These are phyloP conservation scores for Emericellopsis cladophorae DNA, from an alignment of 2,329 filamentous ascomycete genomes.

Conservation along the genomic window DNA sequence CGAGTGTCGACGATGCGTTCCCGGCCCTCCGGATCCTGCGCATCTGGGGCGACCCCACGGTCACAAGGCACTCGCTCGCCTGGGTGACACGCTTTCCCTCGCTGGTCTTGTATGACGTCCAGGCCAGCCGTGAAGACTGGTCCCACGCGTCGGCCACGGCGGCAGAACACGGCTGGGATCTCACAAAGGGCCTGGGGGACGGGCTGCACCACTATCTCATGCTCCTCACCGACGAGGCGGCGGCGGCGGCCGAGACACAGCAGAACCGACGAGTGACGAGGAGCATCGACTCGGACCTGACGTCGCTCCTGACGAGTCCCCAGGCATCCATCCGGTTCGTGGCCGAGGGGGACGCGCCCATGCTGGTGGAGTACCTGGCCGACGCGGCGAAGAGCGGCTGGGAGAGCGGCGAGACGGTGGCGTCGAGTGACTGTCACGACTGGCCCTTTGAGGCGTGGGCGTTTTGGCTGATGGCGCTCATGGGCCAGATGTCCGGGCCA, in stretches of 20 bases:
- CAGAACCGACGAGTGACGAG: slow-evolving; percentile 12
- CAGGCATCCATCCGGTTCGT: slow-evolving; percentile 5
- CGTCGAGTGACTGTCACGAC: slow-evolving; percentile 17
- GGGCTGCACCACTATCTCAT: slow-evolving; percentile 21
- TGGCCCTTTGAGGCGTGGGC: slow-evolving; percentile 24
- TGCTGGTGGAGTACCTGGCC: not conserved
- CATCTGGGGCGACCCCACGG: slow-evolving; percentile 27
- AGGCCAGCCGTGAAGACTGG: slow-evolving; percentile 23
- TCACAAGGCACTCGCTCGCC: slow-evolving; percentile 24
- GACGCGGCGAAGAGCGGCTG: slow-evolving; percentile 10
- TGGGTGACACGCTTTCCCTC: slow-evolving; percentile 29
- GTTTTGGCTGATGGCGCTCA: slow-evolving; percentile 26
- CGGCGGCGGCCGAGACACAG: slow-evolving; percentile 8
- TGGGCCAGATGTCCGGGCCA: slow-evolving; percentile 19
- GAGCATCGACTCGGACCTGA: slow-evolving; percentile 8
- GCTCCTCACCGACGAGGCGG: slow-evolving; percentile 17
- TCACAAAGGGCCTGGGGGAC: slow-evolving; percentile 14
- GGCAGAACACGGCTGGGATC: slow-evolving; percentile 19
- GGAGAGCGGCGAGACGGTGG: slow-evolving; percentile 16
- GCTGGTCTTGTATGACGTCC: slow-evolving; percentile 30
- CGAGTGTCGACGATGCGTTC: slow-evolving; percentile 25
- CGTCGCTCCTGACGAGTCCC: slow-evolving; percentile 10
- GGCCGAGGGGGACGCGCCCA: not conserved
- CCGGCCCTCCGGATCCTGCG: slow-evolving; percentile 31
- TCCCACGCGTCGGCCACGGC: slow-evolving; percentile 9